Conservation (phyloP, 306 rosid species). For the Casuarina cunninghamiana region DNA sequence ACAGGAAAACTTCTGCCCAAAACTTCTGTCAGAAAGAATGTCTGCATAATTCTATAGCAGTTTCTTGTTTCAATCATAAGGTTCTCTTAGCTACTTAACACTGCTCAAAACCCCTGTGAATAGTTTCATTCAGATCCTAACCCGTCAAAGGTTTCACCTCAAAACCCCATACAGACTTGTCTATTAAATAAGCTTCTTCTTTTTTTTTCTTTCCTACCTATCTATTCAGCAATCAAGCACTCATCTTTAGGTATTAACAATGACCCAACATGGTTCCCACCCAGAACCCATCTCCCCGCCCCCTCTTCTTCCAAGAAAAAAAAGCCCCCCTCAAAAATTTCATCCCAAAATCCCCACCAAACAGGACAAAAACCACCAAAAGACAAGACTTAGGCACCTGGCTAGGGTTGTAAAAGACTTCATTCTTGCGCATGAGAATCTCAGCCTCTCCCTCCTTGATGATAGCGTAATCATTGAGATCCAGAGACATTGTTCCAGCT, state of each 20-base stretch:
- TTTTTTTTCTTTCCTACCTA: not conserved
- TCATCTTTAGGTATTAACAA: not conserved
- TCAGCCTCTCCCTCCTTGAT: slow-evolving; percentile 98
- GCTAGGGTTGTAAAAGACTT: slow-evolving; percentile 83
- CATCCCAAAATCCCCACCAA: slow-evolving; percentile 8
- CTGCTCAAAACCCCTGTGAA: not conserved
- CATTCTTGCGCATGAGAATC: slow-evolving; percentile 92
- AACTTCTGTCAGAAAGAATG: not conserved
- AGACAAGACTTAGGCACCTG: slow-evolving; percentile 58
- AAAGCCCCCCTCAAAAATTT: not conserved
- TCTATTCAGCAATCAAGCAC: slow-evolving; percentile 4
- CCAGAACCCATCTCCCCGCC: not conserved
- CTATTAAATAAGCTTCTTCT: not conserved
- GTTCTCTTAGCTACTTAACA: not conserved
- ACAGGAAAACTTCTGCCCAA: not conserved
- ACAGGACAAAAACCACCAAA: slow-evolving; percentile 24
- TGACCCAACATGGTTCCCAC: slow-evolving; percentile 9
- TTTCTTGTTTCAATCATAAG: not conserved
- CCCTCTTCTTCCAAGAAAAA: not conserved
- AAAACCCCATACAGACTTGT: not conserved
- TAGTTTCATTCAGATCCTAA: not conserved
- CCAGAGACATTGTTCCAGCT: slow-evolving; percentile 53
- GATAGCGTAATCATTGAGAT: slow-evolving; percentile 64
- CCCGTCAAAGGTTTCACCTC: not conserved
- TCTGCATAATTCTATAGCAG: not conserved